phyloP scores from a whole-genome alignment of 768 basidiomycete species.

The Naganishia antarctica region DNA sequence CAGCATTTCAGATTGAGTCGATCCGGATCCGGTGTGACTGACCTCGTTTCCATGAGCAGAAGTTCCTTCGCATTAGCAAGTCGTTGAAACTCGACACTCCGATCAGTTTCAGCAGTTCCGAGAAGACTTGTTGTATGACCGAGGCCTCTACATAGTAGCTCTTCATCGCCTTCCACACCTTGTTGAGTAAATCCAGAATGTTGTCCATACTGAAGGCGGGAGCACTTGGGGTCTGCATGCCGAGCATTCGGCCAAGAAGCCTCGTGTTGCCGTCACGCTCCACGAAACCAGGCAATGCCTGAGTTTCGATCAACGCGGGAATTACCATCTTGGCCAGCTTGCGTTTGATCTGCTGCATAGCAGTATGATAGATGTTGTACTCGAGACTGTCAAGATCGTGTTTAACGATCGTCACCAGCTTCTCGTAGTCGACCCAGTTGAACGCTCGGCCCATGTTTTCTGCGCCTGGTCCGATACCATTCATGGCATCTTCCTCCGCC shows the following conservation, averaged over 20 bases:
- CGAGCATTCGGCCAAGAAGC: slow-evolving; percentile 84
- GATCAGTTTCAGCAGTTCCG: slow-evolving; percentile 88
- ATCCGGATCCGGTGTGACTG: slow-evolving; percentile 35
- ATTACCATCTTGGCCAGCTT: slow-evolving; percentile 95
- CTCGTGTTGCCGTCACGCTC: slow-evolving; percentile 89
- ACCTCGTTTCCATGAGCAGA: slow-evolving; percentile 99
- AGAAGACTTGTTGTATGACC: slow-evolving; percentile 85
- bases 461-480: slow-evolving; percentile 62
- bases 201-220: slow-evolving; percentile 99
- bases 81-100: slow-evolving; percentile 98
- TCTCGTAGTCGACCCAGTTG: slow-evolving; percentile 95
- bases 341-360: slow-evolving; percentile 98
- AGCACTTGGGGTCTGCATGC: slow-evolving; percentile 58
- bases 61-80: slow-evolving; percentile 94
- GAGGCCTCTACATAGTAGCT: slow-evolving; percentile 98
- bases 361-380: slow-evolving; percentile 99
- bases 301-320: slow-evolving; percentile 95
- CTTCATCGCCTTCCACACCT: slow-evolving; percentile 96
- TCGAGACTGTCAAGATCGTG: slow-evolving; percentile 97
- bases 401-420: slow-evolving; percentile 93
- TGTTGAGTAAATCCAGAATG: slow-evolving; percentile 90
- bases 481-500: slow-evolving; percentile 96
- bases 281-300: slow-evolving; percentile 94
- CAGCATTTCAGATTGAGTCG: background rate
- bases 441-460: slow-evolving; percentile 66